Evolutionary conservation across 495 filamentous ascomycete species (phyloP).

Genomic region (Beverwykella pulmonaria): DNA sequence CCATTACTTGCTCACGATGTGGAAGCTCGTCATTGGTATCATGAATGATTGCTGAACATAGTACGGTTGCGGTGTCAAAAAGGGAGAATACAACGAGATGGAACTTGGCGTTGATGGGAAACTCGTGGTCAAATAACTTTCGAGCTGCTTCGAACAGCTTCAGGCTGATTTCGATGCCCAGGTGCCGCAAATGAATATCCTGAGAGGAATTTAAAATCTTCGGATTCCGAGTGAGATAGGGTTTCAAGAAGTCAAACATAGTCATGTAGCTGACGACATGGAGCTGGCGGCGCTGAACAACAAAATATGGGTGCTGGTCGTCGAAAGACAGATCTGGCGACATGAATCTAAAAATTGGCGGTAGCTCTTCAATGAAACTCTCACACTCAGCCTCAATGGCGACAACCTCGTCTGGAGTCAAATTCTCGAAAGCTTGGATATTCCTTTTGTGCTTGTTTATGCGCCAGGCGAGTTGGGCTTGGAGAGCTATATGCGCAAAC

Average conservation of each 20-base stretch:
- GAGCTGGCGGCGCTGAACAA: constrained; percentile 55
- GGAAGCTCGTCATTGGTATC: constrained; percentile 50
- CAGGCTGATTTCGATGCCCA: constrained; percentile 50
- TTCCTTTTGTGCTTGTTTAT: constrained; percentile 12
- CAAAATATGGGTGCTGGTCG: constrained; percentile 46
- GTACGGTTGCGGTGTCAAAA: constrained; percentile 55
- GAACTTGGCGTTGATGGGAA: constrained; percentile 53
- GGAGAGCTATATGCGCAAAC: constrained; percentile 49
- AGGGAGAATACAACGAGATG: constrained; percentile 57
- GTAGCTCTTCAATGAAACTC: constrained; percentile 50
- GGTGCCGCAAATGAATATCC: constrained; percentile 43
- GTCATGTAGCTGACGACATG: constrained; percentile 54
- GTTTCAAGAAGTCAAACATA: constrained; percentile 51
- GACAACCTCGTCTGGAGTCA: constrained; percentile 27
- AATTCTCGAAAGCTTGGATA: not conserved
- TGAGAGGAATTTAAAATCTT: constrained; percentile 22
- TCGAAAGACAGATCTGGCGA: constrained; percentile 54
- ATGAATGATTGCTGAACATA: constrained; percentile 57
- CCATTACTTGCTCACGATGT: constrained; percentile 48
- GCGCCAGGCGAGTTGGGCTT: constrained; percentile 44
- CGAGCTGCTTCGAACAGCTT: constrained; percentile 50
- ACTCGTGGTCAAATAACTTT: constrained; percentile 49
- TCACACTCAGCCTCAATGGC: constrained; percentile 40
- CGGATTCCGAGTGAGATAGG: constrained; percentile 48
- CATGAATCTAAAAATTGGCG: constrained; percentile 47